These are phyloP conservation scores for Oldenlandia corymbosa DNA, from an alignment of 257 asterid species.

Conservation along the genomic window DNA sequence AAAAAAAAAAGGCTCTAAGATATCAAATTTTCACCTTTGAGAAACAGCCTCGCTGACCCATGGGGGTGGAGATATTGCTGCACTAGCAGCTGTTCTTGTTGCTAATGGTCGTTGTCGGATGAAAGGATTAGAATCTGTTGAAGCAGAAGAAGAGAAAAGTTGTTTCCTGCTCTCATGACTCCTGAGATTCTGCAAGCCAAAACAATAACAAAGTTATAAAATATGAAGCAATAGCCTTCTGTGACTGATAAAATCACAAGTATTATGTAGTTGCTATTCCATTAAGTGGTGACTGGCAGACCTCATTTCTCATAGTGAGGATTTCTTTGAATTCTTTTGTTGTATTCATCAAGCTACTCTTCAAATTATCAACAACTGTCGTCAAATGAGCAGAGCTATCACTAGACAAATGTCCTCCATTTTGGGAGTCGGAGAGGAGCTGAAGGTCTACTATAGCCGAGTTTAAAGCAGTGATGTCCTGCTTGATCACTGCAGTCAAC, in stretches of 20 bases:
- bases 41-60: constrained; percentile 58
- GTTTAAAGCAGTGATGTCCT: constrained; percentile 62
- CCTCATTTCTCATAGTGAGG: constrained; percentile 71
- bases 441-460: constrained; percentile 66
- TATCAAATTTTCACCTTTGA: constrained; percentile 45
- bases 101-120: constrained; percentile 91
- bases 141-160: constrained; percentile 58
- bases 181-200: constrained; percentile 52
- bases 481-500: constrained; percentile 56
- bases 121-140: constrained; percentile 68
- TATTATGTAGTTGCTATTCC: neutral
- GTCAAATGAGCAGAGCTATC: constrained; percentile 74
- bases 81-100: constrained; percentile 52
- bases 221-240: neutral
- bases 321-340: constrained; percentile 81
- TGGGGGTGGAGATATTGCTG: constrained; percentile 70
- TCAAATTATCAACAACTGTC: constrained; percentile 78
- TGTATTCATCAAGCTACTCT: constrained; percentile 67
- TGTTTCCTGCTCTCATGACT: constrained; percentile 76
- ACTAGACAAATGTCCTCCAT: constrained; percentile 49
- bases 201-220: neutral
- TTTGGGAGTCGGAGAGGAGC: constrained; percentile 52
- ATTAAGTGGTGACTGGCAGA: neutral
- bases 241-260: neutral
- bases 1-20: neutral